Evolutionary conservation across 2,329 filamentous ascomycete species (phyloP), one percentile per base, ranked within the genome.

Genomic region (Parastagonospora nodorum): DNA sequence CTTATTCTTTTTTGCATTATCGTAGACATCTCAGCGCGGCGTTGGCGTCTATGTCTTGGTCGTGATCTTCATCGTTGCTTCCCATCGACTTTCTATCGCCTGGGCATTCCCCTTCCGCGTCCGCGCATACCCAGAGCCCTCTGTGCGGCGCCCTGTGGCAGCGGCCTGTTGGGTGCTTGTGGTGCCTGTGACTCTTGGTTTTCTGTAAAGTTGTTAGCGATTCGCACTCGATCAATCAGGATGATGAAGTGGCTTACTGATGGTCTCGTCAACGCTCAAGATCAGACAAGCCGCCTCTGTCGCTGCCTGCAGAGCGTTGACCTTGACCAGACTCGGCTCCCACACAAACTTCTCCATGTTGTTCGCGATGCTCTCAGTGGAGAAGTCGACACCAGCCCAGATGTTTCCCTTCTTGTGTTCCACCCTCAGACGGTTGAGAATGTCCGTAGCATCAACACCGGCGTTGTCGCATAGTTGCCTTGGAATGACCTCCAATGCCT

Each of bases 401-500:
- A 85, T 86, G 71, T 89, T 89, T 62, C 92, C 92, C 79, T 93
- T 94, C 73, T 91, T 86, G 80, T 99, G 94, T 83, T 97, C 93
- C 52, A 97, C 94, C 48, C 94, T 90, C 61, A 99, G 83, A 70
- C 91, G 88, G 82, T 97, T 99, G 58, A 99, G 86, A 62, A 99
- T 97, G 71, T 99, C 94, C 44, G 94, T 99, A 24, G 94, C 92
- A 72, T 99, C 94, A 73, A 99, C 97, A 58, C 94, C 94, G 48
- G 94, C 94, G 71, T 99, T 99, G 80, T 99, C 94, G 80, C 94
- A 99, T 53, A 99, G 83, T 78, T 97, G 94, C 67, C 94, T 88
- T 16, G 94, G 94, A 64, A 99, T 95, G 53, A 97, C 88, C 79
- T 99, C 94, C 48, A 99, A 84, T 1, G 94, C 94, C 80, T 96